Evolutionary conservation across 768 basidiomycete genomes (phyloP), one percentile per base, ranked within the genome.

Genomic region (Pleurotus cornucopiae): DNA sequence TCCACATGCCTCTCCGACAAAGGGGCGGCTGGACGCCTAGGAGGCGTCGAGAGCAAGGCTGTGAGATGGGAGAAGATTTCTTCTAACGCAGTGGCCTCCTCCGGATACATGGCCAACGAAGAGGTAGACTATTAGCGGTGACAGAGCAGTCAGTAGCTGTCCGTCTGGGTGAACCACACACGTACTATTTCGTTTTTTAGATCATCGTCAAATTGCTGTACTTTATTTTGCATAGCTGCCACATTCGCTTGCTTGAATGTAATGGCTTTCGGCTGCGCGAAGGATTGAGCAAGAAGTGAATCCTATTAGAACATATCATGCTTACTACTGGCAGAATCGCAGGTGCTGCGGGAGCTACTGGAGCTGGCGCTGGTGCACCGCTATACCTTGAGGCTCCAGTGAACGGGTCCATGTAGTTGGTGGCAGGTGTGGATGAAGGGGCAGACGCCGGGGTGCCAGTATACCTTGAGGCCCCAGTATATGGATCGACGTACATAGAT

Each of bases 211-310:
- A 94, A 85, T 66, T 94, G 86, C 58, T 79, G 77, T 16, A 93
- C 63, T 69, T 95, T 95, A 18, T 77, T 76, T 63, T 83, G 85
- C 84, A 95, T 91, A 14, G 90, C 90, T 18, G 76, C 64, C 23
- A 95, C 79, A 67, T 80, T 83, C 2, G 85, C 91, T 75, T 93
- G 90, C 60, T 89, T 91, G 76, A 98, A 96, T n/a, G 79, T 75
- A 16, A 92, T 79, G 43, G 79, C 75, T 39, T 78, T 82, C 43
- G 77, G 73, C 90, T 92, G 62, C 12, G 39, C 30, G 34, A 38
- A 38, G 26, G 26, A 60, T 6, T 56, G 41, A 30, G 41, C 47
- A 25, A 23, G 6, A 30, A 25, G 34, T 43, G 14, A 53, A 41
- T 23, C 13, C 39, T 34, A 34, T 34, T 9, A 6, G 44, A 25